A percentile compares a stretch with the other conserved stretches of the same genome.
These are phyloP conservation scores for Coelastrella sp. DNA, from an alignment of 139 green algal genomes.

Conservation along the genomic window DNA sequence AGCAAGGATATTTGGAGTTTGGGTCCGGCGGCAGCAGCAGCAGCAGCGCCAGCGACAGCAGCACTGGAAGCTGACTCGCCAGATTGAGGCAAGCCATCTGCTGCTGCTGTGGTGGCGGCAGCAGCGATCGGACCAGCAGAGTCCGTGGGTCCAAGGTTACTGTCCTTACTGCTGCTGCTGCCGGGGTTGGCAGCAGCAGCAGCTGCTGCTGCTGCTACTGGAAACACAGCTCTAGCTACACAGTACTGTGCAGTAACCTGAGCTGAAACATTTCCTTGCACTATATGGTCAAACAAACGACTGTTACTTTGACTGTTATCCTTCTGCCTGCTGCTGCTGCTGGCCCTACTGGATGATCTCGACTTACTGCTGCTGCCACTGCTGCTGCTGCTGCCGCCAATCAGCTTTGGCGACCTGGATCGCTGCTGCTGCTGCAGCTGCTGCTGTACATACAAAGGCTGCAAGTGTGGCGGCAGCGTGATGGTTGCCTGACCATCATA, in stretches of 20 bases:
- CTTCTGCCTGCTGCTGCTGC: background rate
- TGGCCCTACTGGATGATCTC: background rate
- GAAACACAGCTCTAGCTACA: conserved; percentile 25
- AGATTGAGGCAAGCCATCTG: background rate
- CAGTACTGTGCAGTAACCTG: background rate
- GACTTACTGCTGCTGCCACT: background rate
- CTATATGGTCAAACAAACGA: background rate
- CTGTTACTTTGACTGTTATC: background rate
- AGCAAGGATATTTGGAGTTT: conserved; percentile 16
- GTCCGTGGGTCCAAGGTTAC: background rate
- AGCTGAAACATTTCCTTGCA: conserved; percentile 9
- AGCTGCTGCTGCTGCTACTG: conserved; percentile 4
- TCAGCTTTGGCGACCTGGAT: background rate
- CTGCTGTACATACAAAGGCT: background rate
- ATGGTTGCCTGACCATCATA: conserved; percentile 16
- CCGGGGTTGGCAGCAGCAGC: background rate
- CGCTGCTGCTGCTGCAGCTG: conserved; percentile 18
- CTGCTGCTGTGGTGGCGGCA: conserved; percentile 13
- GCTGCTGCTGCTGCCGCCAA: conserved; percentile 16
- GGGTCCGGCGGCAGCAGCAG: conserved; percentile 24
- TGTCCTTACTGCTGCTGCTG: background rate
- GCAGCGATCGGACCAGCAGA: background rate
- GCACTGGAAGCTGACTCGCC: background rate
- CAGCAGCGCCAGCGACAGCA: background rate
- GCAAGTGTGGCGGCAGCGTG: conserved; percentile 5